Evolutionary conservation across 495 filamentous ascomycete species (phyloP).

Genomic region (Annulohypoxylon bovei): DNA sequence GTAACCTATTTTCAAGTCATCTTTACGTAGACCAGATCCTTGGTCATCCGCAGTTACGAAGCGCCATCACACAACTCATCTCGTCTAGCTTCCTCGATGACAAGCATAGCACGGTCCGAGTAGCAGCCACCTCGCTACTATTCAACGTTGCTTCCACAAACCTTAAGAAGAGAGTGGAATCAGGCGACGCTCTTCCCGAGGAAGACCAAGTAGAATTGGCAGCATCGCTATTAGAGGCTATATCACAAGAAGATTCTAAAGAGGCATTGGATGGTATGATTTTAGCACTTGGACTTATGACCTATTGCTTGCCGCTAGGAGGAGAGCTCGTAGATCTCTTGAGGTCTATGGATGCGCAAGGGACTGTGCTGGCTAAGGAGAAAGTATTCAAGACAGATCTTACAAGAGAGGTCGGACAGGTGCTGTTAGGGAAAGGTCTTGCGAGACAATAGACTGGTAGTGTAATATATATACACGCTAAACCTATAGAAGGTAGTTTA

Average conservation of each 20-base stretch:
- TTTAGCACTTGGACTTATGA: constrained; percentile 75
- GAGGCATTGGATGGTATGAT: constrained; percentile 80
- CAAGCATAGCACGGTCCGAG: constrained; percentile 65
- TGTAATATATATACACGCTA: not conserved
- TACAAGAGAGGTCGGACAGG: constrained; percentile 65
- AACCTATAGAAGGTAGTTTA: not conserved
- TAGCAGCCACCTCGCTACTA: constrained; percentile 81
- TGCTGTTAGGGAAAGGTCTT: constrained; percentile 56
- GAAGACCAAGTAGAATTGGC: constrained; percentile 79
- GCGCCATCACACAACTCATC: constrained; percentile 55
- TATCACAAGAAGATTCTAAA: constrained; percentile 69
- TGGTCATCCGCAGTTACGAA: constrained; percentile 48
- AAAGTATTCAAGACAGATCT: constrained; percentile 65
- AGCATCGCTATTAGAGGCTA: constrained; percentile 79
- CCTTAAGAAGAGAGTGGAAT: constrained; percentile 67
- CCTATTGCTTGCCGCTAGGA: constrained; percentile 72
- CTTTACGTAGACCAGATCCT: constrained; percentile 64
- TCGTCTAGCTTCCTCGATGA: constrained; percentile 66
- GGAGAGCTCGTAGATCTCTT: constrained; percentile 81
- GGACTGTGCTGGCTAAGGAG: constrained; percentile 65
- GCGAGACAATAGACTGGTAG: constrained; percentile 25
- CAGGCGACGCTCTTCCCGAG: constrained; percentile 69
- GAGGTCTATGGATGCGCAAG: constrained; percentile 72
- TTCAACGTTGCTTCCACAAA: constrained; percentile 83
- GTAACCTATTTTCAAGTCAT: constrained; percentile 70